Evolutionary conservation across 1,284 basidiomycete species (phyloP).

Genomic region (Ustilago hordei): DNA sequence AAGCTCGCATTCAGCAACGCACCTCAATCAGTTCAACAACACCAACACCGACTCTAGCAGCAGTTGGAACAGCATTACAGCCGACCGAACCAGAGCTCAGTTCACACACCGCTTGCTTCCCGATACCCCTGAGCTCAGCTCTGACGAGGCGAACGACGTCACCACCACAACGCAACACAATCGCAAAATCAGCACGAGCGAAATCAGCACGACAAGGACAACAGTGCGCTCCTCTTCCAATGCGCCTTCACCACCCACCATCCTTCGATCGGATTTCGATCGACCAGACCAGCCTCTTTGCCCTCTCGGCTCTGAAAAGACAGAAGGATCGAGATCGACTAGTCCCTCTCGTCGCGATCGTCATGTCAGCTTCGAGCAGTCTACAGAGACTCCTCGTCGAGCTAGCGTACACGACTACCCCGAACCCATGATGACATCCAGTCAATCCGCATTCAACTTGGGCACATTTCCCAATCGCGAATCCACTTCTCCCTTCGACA

Average conservation of each 20-base stretch:
- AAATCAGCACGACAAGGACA: constrained; percentile 30
- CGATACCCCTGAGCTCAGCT: constrained; percentile 53
- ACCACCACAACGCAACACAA: constrained; percentile 34
- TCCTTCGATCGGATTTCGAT: constrained; percentile 43
- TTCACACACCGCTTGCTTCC: constrained; percentile 24
- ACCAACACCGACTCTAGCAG: constrained; percentile 4
- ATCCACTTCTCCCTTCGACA: constrained; percentile 27
- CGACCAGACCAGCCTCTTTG: constrained; percentile 30
- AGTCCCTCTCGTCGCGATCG: constrained; percentile 21
- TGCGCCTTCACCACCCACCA: constrained; percentile 32
- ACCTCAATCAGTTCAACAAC: constrained; percentile 21
- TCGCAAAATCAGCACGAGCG: constrained; percentile 37
- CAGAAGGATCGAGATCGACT: background rate
- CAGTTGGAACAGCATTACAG: constrained; percentile 8
- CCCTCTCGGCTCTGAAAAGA: constrained; percentile 5
- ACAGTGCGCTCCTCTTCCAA: constrained; percentile 22
- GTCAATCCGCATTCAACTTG: constrained; percentile 36
- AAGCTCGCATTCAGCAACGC: constrained; percentile 29
- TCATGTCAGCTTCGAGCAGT: constrained; percentile 48
- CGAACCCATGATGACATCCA: constrained; percentile 22
- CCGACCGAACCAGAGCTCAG: constrained; percentile 12
- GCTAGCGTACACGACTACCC: constrained; percentile 18
- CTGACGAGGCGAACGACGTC: constrained; percentile 42
- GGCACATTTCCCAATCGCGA: constrained; percentile 18
- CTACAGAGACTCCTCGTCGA: constrained; percentile 16